Evolutionary conservation across 2,329 filamentous ascomycete genomes (phyloP), one percentile per base, ranked within the genome.

Genomic region (Fusarium albosuccineum): DNA sequence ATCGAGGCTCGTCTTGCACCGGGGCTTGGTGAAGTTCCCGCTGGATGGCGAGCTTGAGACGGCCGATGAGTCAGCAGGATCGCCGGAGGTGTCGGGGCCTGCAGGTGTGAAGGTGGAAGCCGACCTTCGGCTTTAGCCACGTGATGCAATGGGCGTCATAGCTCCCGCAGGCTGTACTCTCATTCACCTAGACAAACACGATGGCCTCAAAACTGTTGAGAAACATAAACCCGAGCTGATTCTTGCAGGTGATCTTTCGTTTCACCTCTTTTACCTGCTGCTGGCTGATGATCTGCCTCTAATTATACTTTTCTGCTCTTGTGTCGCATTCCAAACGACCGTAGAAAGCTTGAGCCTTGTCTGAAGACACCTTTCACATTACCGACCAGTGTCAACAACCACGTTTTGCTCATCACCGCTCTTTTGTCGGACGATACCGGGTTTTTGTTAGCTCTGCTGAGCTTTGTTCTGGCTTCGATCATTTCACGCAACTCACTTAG

Each of bases 301-400:
- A n/a, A 9, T 37, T 29, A 52, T 33, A 44, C 13, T 16, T 22
- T 49, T 36, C 37, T 34, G 33, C 2, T 41, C 39, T 17, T 11
- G 33, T 46, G 34, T 33, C 39, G 16, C 51, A 57, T 59, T 45
- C 27, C 51, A 36, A 41, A 51, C 37, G 29, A 37, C 39, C 27
- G 27, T 37, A 27, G 17, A 37, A 48, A 16, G 42, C 46, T 62
- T 53, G 34, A 64, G 42, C 40, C 41, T 60, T n/a, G 14, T 37
- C 29, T 2, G 46, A 66, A 72, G 71, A 71, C 70, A 73, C 60
- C 64, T 73, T 66, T 60, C 65, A 59, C 52, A 44, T 57, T 55
- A 52, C 49, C 30, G 45, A 56, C 40, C 57, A 60, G 40, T 40
- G 37, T 27, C 16, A 41, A 53, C 56, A 39, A 49, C 51, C 50